Conservation (phyloP, 83 land plant species). For the Picea mariana region DNA sequence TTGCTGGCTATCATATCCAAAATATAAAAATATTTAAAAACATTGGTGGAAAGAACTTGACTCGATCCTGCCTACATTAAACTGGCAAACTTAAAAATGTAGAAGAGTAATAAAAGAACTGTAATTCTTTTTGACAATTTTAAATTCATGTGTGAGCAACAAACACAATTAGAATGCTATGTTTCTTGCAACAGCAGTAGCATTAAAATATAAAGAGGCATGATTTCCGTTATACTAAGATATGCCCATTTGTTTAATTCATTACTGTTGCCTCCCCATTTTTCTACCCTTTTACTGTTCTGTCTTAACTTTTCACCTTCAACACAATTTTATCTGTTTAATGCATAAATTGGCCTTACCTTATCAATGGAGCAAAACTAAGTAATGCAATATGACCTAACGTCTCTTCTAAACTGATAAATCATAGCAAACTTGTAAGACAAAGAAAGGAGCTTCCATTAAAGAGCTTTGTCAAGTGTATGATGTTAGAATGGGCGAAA, state of each 20-base stretch:
- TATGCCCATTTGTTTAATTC: not conserved
- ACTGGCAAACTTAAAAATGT: not conserved
- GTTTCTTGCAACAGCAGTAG: not conserved
- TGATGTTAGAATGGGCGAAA: not conserved
- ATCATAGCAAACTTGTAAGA: not conserved
- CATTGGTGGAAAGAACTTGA: not conserved
- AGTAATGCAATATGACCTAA: not conserved
- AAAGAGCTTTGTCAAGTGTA: no score
- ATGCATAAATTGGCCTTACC: not conserved
- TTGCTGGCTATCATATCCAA: conserved; percentile 71
- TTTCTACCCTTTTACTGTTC: not conserved
- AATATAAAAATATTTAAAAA: conserved; percentile 16
- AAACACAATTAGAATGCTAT: not conserved
- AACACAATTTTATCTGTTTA: not conserved
- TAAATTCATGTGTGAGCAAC: not conserved
- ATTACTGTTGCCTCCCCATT: not conserved
- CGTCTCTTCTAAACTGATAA: not conserved
- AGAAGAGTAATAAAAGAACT: not conserved
- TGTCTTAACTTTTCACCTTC: not conserved
- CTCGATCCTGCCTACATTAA: not conserved
- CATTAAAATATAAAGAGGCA: not conserved
- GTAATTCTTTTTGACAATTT: not conserved
- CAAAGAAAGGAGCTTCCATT: not conserved
- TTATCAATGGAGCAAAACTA: not conserved
- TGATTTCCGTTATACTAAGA: not conserved